Evolutionary conservation across 306 rosid species (phyloP).

Genomic region (Fragaria nilgerrensis): DNA sequence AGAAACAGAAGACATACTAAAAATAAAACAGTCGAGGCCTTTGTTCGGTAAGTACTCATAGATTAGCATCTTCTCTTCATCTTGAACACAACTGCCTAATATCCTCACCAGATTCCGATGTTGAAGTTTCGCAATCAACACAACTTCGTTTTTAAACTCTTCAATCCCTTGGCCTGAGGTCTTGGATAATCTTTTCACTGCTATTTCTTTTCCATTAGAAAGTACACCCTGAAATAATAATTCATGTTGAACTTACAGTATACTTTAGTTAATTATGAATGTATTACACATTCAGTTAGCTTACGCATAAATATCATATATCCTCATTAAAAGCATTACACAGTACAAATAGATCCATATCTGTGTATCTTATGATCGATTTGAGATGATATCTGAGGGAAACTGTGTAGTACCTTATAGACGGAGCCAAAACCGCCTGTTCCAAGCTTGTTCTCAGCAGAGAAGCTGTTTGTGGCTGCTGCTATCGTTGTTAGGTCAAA

Average conservation of each 20-base stretch:
- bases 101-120: constrained; percentile 66
- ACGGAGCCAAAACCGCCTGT: constrained; percentile 51
- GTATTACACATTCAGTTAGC: not conserved
- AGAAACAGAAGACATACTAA: constrained; percentile 31
- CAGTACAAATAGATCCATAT: too few relatives aligned
- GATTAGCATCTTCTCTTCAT: constrained; percentile 54
- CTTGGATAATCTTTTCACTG: constrained; percentile 55
- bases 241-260: not conserved
- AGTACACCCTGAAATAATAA: not conserved
- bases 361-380: not conserved
- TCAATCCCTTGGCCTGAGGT: constrained; percentile 53
- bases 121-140: constrained; percentile 60
- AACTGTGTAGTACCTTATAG: constrained; percentile 39
- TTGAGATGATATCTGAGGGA: not conserved
- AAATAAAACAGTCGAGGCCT: constrained; percentile 47
- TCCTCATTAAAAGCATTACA: not conserved
- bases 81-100: constrained; percentile 47
- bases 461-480: constrained; percentile 45
- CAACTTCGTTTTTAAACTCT: constrained; percentile 64
- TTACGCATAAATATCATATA: not conserved
- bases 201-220: constrained; percentile 6
- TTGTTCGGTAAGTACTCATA: constrained; percentile 61
- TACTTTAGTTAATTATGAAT: not conserved
- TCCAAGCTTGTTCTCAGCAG: constrained; percentile 41
- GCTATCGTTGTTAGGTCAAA: constrained; percentile 31